phyloP scores from a whole-genome alignment of 805 yeast species.

The Candida suzukii region DNA sequence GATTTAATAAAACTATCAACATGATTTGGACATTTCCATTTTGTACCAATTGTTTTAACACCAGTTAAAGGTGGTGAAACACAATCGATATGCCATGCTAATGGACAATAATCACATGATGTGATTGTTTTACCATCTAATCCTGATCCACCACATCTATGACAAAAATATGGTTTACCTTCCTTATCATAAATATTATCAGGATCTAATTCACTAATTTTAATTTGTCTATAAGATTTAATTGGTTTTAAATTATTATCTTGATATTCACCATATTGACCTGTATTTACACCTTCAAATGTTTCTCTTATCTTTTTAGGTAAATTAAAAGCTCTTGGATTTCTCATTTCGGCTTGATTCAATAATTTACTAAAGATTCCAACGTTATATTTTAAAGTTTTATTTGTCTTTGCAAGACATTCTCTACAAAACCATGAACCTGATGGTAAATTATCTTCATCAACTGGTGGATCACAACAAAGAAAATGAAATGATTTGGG shows the following conservation, averaged over 20 bases:
- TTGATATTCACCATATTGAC: slow-evolving; percentile 62
- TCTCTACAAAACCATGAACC: slow-evolving; percentile 87
- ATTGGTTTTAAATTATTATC: slow-evolving; percentile 53
- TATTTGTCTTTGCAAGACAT: slow-evolving; percentile 42
- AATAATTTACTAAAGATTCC: slow-evolving; percentile 53
- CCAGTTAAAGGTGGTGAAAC: slow-evolving; percentile 66
- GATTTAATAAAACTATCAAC: slow-evolving; percentile 42
- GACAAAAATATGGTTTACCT: slow-evolving; percentile 68
- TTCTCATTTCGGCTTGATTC: slow-evolving; percentile 47
- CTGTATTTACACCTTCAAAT: slow-evolving; percentile 66
- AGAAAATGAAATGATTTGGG: slow-evolving; percentile 88
- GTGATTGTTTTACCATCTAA: slow-evolving; percentile 48
- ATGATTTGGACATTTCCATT: slow-evolving; percentile 93
- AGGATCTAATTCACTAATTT: slow-evolving; percentile 46
- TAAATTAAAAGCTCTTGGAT: slow-evolving; percentile 60
- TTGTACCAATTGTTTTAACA: slow-evolving; percentile 64
- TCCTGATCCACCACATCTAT: slow-evolving; percentile 69
- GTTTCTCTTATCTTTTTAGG: slow-evolving; percentile 66
- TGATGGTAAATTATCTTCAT: slow-evolving; percentile 68
- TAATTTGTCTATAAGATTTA: slow-evolving; percentile 32
- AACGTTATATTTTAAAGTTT: slow-evolving; percentile 16
- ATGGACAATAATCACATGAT: slow-evolving; percentile 77
- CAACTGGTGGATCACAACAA: slow-evolving; percentile 86
- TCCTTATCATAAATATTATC: slow-evolving; percentile 53
- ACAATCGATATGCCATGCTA: slow-evolving; percentile 89